Conservation (phyloP, 2,329 filamentous ascomycete genomes). For the Aspergillus felis region DNA sequence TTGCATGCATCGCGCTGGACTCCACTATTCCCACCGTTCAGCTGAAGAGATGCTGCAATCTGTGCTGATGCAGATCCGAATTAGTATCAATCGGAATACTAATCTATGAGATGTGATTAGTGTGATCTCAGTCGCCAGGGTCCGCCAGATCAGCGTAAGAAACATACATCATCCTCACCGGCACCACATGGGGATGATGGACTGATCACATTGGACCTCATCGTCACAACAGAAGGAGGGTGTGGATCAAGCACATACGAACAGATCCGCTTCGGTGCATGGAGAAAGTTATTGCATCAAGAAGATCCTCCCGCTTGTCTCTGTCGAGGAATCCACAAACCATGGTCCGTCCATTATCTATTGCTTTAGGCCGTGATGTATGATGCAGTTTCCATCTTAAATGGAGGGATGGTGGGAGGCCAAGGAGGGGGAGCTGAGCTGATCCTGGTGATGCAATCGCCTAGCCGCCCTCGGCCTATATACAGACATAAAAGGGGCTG, state of each 20-base stretch:
- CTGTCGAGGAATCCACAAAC: not conserved
- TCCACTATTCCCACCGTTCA: not conserved
- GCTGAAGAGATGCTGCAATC: not conserved
- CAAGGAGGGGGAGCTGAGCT: not conserved
- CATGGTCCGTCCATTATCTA: not conserved
- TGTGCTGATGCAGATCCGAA: not conserved
- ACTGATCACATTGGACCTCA: not conserved
- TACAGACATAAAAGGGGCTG: not conserved
- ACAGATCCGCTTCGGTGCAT: not conserved
- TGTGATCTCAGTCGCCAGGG: not conserved
- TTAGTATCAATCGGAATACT: not conserved
- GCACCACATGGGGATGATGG: not conserved
- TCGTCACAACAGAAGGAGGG: not conserved
- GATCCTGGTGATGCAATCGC: not conserved
- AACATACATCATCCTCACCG: not conserved
- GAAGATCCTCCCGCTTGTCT: not conserved
- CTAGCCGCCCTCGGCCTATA: not conserved
- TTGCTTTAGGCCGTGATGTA: not conserved
- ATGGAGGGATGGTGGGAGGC: not conserved
- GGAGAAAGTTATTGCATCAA: not conserved
- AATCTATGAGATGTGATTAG: not conserved
- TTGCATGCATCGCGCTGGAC: not conserved
- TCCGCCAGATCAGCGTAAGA: not conserved
- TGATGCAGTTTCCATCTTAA: not conserved
- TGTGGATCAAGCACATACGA: not conserved